Conservation (phyloP, 129 eudicot species). For the Helianthus tuberosus region DNA sequence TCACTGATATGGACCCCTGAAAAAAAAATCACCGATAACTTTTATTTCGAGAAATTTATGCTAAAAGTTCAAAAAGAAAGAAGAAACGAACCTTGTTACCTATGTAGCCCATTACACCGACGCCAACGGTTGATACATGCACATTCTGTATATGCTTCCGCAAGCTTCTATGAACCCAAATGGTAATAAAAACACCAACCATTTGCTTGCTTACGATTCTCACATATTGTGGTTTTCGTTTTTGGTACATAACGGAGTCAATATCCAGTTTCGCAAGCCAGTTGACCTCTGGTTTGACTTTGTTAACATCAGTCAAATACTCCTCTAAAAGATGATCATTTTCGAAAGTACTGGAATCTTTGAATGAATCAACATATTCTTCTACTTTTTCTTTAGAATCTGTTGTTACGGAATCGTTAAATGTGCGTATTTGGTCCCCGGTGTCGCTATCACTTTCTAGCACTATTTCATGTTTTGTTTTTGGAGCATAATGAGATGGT, state of each 20-base stretch:
- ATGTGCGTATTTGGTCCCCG: conserved; percentile 37
- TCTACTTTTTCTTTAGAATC: conserved; percentile 46
- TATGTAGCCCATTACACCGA: conserved; percentile 93
- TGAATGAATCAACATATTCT: conserved; percentile 40
- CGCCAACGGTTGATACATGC: conserved; percentile 90
- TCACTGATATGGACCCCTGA: conserved; percentile 86
- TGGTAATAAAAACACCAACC: conserved; percentile 89
- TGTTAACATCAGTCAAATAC: conserved; percentile 29
- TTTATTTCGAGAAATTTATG: not conserved
- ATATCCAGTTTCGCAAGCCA: conserved; percentile 60
- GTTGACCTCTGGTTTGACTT: conserved; percentile 39
- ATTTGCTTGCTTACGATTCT: conserved; percentile 97
- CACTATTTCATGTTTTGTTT: conserved; percentile 51
- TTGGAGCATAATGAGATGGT: conserved; percentile 57
- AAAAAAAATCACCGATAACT: not conserved
- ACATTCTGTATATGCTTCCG: conserved; percentile 80
- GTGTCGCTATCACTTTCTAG: conserved; percentile 64
- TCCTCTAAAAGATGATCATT: conserved; percentile 54
- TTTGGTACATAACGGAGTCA: conserved; percentile 61
- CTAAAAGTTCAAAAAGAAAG: not conserved
- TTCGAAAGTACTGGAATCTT: conserved; percentile 49
- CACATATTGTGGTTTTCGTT: conserved; percentile 66
- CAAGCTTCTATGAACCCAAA: conserved; percentile 93
- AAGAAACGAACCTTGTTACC: conserved; percentile 82
- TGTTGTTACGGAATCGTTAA: conserved; percentile 38